These are phyloP conservation scores for Piloderma croceum DNA, from an alignment of 768 basidiomycete species.

Conservation along the genomic window DNA sequence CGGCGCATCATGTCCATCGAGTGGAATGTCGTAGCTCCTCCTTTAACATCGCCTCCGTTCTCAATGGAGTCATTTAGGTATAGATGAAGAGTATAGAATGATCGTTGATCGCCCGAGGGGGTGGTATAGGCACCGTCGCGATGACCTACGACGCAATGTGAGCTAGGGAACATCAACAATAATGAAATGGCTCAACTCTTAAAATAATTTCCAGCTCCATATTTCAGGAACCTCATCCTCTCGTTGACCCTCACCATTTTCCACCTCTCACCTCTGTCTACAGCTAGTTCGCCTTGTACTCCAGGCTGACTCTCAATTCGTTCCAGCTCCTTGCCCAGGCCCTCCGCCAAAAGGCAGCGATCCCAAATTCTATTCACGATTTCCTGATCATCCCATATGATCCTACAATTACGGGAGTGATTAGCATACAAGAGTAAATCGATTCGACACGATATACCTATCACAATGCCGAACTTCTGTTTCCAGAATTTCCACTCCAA, in stretches of 20 bases:
- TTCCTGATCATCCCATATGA: background rate
- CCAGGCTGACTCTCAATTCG: background rate
- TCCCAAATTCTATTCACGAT: background rate
- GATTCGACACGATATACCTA: too few relatives aligned
- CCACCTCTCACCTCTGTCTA: conserved; percentile 1
- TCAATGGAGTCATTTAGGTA: conserved; percentile 33
- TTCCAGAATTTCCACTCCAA: background rate
- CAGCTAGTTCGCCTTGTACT: background rate
- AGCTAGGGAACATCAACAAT: background rate
- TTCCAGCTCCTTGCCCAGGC: background rate
- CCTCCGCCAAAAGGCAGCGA: background rate
- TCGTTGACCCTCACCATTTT: conserved; percentile 31
- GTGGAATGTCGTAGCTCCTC: conserved; percentile 37
- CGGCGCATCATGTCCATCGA: conserved; percentile 23
- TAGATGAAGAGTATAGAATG: conserved; percentile 38
- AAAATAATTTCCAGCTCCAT: conserved; percentile 40
- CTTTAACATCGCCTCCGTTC: conserved; percentile 10
- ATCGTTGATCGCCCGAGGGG: conserved; percentile 32
- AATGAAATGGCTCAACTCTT: conserved; percentile 2
- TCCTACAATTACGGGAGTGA: too few relatives aligned
- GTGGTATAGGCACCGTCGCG: conserved; percentile 34
- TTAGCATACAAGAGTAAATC: too few relatives aligned
- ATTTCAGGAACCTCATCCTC: conserved; percentile 39
- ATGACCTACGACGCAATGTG: conserved; percentile 18
- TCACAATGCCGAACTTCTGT: background rate